Conservation (phyloP, 345 rosid genomes). For the Melaleuca alternifolia region DNA sequence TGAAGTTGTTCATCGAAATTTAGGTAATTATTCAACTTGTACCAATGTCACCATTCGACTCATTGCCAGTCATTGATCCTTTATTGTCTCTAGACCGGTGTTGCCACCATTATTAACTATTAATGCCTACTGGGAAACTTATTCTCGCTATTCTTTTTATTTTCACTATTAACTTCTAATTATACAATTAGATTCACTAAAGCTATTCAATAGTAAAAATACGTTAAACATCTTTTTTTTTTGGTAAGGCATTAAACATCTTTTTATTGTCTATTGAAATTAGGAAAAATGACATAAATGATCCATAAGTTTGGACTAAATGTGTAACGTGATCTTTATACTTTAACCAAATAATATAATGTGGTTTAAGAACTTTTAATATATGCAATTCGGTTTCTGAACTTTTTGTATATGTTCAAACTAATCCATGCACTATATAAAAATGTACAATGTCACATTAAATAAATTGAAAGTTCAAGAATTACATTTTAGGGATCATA, state of each 20-base stretch:
- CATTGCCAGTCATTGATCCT: accelerated
- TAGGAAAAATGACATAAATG: too few species aligned
- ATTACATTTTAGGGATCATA: too few species aligned
- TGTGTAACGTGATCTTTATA: too few species aligned
- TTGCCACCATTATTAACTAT: neutral
- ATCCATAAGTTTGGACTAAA: too few species aligned
- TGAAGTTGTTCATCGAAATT: neutral
- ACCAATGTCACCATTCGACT: accelerated
- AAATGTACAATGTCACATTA: too few species aligned
- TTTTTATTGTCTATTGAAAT: neutral
- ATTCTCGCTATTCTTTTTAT: neutral
- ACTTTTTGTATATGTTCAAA: too few species aligned
- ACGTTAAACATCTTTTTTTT: neutral
- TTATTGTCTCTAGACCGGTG: accelerated
- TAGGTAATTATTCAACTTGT: accelerated
- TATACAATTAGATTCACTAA: neutral
- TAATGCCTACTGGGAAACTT: neutral
- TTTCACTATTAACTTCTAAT: neutral
- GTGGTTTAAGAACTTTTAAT: too few species aligned
- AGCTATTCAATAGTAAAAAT: neutral
- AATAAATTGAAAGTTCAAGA: too few species aligned
- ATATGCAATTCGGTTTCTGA: too few species aligned
- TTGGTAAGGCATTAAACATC: too few species aligned
- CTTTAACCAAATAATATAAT: too few species aligned
- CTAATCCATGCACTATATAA: too few species aligned